A percentile compares a stretch with the other conserved stretches of the same genome.
These are phyloP conservation scores for Oemleria cerasiformis DNA, from an alignment of 306 rosid species.

Conservation along the genomic window DNA sequence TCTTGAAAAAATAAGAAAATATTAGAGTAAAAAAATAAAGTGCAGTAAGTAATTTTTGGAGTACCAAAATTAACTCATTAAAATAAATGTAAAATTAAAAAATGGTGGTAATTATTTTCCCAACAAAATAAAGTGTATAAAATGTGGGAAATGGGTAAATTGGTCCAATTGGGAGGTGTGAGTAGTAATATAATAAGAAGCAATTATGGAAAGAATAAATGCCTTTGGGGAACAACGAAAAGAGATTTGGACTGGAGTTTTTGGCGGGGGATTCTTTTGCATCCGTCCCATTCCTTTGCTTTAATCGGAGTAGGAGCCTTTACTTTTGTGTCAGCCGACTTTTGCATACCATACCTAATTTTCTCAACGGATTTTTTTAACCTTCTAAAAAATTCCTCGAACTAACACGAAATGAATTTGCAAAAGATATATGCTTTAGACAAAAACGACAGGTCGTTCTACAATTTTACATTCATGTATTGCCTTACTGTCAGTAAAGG, in stretches of 20 bases:
- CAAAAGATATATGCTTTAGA: not conserved
- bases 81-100: no score
- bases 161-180: not conserved
- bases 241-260: constrained; percentile 24
- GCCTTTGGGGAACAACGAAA: constrained; percentile 30
- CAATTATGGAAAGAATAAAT: constrained; percentile 27
- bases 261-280: not conserved
- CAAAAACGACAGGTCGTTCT: not conserved
- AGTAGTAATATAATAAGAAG: not conserved
- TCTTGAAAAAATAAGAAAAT: no score
- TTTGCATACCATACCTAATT: no score
- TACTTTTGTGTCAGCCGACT: no score
- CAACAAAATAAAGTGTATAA: no score
- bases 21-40: no score
- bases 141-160: not conserved
- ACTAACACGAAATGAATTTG: not conserved
- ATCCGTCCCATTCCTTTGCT: not conserved
- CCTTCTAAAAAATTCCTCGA: no score
- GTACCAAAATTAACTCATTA: no score
- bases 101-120: no score
- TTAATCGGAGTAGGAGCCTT: not conserved
- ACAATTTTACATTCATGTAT: not conserved
- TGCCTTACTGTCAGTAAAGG: no score
- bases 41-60: no score
- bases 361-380: no score